Percentiles rank a stretch among this genome's conserved stretches.
phyloP scores from a whole-genome alignment of 305 asterid genomes.

The Withania somnifera region DNA sequence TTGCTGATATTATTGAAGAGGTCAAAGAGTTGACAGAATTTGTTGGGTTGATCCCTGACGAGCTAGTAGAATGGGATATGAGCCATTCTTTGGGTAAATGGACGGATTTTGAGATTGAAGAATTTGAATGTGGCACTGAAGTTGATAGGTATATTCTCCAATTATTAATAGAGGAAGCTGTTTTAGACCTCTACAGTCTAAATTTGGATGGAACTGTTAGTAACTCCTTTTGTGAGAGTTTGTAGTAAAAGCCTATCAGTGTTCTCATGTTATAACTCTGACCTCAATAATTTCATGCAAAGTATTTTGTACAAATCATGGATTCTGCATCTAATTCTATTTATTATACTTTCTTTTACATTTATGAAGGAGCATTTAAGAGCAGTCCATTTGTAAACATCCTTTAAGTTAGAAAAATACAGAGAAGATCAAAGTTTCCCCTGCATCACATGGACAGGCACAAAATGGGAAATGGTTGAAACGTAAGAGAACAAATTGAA shows the following conservation, averaged over 20 bases:
- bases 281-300: background rate
- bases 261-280: background rate
- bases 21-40: constrained; percentile 57
- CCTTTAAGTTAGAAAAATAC: too few relatives aligned
- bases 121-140: constrained; percentile 48
- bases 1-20: constrained; percentile 46
- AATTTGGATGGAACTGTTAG: background rate
- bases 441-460: too few relatives aligned
- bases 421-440: too few relatives aligned
- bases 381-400: background rate
- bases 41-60: constrained; percentile 31
- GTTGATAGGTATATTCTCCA: constrained; percentile 44
- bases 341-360: background rate
- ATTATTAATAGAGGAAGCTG: constrained; percentile 56
- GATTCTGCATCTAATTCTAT: background rate
- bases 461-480: background rate
- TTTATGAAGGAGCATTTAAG: background rate
- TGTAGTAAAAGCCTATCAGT: background rate
- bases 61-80: constrained; percentile 46
- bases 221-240: background rate
- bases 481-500: background rate
- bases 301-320: background rate
- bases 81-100: constrained; percentile 48
- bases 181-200: constrained; percentile 23
- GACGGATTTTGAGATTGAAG: constrained; percentile 54